A percentile compares a stretch with the other conserved stretches of the same genome.
phyloP scores from a whole-genome alignment of 2,329 filamentous ascomycete genomes.

The Talaromyces sp. region DNA sequence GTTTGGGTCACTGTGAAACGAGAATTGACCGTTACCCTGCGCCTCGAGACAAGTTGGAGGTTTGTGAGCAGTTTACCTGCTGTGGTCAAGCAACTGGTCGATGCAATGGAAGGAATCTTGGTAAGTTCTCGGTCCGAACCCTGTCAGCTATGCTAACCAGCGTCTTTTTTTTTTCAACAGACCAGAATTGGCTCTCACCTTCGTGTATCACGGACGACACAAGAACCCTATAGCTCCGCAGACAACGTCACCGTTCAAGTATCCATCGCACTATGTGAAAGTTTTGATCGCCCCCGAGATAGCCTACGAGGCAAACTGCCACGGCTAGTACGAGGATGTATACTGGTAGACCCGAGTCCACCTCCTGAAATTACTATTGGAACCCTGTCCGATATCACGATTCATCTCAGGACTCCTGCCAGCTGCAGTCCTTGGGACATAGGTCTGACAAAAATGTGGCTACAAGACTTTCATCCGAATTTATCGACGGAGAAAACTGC shows the following conservation, averaged over 20 bases:
- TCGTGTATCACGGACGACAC: neutral
- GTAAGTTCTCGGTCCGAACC: neutral
- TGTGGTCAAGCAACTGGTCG: constrained; percentile 5
- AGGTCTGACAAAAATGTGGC: constrained; percentile 2
- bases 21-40: constrained; percentile 3
- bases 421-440: neutral
- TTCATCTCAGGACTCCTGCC: constrained; percentile 2
- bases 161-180: neutral
- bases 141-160: neutral
- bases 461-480: neutral
- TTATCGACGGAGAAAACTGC: neutral
- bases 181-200: neutral
- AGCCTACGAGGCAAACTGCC: neutral
- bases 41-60: neutral
- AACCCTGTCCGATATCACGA: constrained; percentile 2
- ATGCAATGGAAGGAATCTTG: constrained; percentile 1
- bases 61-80: neutral
- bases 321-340: constrained; percentile 1
- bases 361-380: constrained; percentile 4
- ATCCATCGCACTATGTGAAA: constrained; percentile 4
- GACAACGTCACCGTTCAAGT: neutral
- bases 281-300: neutral
- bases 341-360: constrained; percentile 1
- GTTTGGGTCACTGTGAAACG: constrained; percentile 6
- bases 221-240: constrained; percentile 1